Percentiles rank a stretch among this genome's conserved stretches.
phyloP scores from a whole-genome alignment of 2,329 filamentous ascomycete species.

The Fusarium vanettenii region DNA sequence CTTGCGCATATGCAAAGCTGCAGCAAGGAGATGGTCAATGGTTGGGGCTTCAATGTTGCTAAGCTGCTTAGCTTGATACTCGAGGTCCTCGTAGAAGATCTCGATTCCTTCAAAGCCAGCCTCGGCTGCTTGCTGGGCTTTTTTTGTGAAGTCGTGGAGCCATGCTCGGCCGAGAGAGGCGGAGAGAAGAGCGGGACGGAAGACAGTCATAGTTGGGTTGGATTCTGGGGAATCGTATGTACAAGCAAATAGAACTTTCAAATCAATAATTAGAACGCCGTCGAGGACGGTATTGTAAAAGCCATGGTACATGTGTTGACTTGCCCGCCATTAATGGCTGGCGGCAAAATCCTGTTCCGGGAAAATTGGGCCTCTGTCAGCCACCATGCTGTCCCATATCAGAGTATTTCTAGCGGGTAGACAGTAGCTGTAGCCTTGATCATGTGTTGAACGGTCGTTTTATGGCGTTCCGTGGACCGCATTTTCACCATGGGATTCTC shows the following conservation, averaged over 20 bases:
- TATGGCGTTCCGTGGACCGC: too few relatives aligned
- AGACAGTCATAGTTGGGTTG: not conserved
- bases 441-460: too few relatives aligned
- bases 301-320: too few relatives aligned
- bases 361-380: not conserved
- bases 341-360: not conserved
- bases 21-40: conserved; percentile 59
- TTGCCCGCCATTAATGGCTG: too few relatives aligned
- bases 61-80: conserved; percentile 63
- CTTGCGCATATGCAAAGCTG: conserved; percentile 64
- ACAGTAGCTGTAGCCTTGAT: too few relatives aligned
- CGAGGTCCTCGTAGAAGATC: conserved; percentile 79
- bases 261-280: too few relatives aligned
- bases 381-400: too few relatives aligned
- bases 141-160: conserved; percentile 72
- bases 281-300: too few relatives aligned
- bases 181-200: conserved; percentile 13
- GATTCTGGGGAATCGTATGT: too few relatives aligned
- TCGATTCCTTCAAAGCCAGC: conserved; percentile 75
- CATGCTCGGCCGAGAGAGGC: conserved; percentile 26
- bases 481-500: too few relatives aligned
- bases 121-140: conserved; percentile 57
- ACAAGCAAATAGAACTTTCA: too few relatives aligned
- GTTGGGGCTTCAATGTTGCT: conserved; percentile 45
- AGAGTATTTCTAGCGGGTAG: too few relatives aligned